Base-by-base conservation (phyloP, 169 alveolate species). In the Eimeria falciformis region DNA sequence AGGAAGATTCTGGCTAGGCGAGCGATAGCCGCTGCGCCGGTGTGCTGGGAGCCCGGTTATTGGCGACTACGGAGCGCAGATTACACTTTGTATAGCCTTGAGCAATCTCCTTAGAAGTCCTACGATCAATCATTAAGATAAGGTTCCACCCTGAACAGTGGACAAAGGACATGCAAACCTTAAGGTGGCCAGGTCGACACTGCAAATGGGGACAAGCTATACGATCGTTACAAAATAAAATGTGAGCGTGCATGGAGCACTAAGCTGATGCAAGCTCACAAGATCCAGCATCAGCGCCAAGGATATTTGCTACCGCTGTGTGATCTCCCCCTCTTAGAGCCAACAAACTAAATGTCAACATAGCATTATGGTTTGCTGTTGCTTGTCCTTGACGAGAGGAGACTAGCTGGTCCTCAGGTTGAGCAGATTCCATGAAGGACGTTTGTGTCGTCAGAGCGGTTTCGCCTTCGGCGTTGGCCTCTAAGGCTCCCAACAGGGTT, bases 101-200 rank as follows among this genome's bases (percentile, higher is more conserved):
- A 43, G 47, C 27, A 27, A 81, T 25, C 37, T 81, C 40, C 18
- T 56, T 3, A 17, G 71, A 50, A 18, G 89, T 53, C 75, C 89
- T 81, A 37, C 75, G 33, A 55, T 81, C 89, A 55, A 81, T 55
- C 71, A 81, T 27, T n/a, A 29, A 81, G 23, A 81, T 56, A 6
- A 81, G 89, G 5, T 50, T 66, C 89, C 89, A 81, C 89, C 89
- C 89, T 81, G 25, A 23, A 56, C 2, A 81, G n/a, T 3, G 33
- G 33, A 29, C 7, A 21, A 62, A n/a, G 12, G 37, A 0, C 25
- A 3, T 5, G 25, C 25, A 14, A 6, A 45, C 14, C 56, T 29
- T 7, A 53, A 25, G 77, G 18, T 53, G n/a, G 18, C 33, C 18
- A 29, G 40, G 17, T 5, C 17, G 33, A 58, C 62, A 33, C 40